phyloP scores from a whole-genome alignment of 1,139 yeast genomes.

The Yamadazyma dendronema region DNA sequence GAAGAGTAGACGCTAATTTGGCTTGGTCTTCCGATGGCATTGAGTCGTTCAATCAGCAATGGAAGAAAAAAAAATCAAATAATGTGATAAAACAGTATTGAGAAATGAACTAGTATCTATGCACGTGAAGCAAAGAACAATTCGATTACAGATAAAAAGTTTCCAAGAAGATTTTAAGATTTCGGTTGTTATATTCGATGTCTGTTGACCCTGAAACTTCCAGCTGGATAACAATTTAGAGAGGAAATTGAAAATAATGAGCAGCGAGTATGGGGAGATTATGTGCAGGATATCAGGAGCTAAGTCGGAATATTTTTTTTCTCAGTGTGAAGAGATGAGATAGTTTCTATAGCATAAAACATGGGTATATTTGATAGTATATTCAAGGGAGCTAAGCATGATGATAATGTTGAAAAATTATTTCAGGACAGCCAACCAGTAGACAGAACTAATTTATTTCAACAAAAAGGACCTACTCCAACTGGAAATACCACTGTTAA shows the following conservation, averaged over 20 bases:
- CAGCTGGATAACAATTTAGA: background rate
- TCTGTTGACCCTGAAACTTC: constrained; percentile 1
- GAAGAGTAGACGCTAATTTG: background rate
- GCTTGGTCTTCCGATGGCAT: background rate
- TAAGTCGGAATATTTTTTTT: background rate
- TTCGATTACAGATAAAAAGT: background rate
- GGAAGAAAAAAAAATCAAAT: background rate
- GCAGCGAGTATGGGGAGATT: constrained; percentile 5
- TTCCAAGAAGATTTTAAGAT: too few species aligned
- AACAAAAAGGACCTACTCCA: background rate
- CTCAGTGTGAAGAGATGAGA: constrained; percentile 16
- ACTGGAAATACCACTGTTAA: constrained; percentile 3
- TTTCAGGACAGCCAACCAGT: constrained; percentile 22
- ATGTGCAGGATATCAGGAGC: constrained; percentile 5
- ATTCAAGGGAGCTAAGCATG: constrained; percentile 25
- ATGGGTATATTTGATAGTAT: constrained; percentile 30
- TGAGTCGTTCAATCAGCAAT: background rate
- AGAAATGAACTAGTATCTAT: background rate
- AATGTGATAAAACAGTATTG: background rate
- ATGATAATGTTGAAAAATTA: constrained; percentile 34
- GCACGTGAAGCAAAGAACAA: background rate
- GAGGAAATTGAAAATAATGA: background rate
- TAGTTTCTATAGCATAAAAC: constrained; percentile 1
- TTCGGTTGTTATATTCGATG: background rate
- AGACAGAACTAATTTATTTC: constrained; percentile 6